Evolutionary conservation across 2,329 filamentous ascomycete species (phyloP).

Genomic region (Mycocentrospora acerina): DNA sequence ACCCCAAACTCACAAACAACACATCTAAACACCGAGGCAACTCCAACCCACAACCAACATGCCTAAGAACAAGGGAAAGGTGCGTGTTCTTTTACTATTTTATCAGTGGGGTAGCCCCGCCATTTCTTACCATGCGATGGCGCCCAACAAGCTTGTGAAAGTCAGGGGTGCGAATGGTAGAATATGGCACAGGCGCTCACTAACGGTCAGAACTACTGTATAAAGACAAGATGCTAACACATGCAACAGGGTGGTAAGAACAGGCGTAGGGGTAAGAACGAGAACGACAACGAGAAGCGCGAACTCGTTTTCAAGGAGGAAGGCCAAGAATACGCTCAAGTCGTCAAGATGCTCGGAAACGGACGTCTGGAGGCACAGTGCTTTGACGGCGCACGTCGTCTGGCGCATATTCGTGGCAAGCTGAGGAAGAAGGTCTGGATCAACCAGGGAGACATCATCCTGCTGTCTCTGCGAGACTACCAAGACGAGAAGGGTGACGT

Average conservation of each 20-base stretch:
- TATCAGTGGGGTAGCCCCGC: slow-evolving; percentile 24
- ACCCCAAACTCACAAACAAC: slow-evolving; percentile 8
- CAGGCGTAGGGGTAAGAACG: slow-evolving; percentile 96
- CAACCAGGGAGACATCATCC: slow-evolving; percentile 87
- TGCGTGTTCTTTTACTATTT: slow-evolving; percentile 46
- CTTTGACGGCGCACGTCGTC: slow-evolving; percentile 89
- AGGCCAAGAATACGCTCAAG: slow-evolving; percentile 87
- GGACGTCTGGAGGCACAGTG: slow-evolving; percentile 89
- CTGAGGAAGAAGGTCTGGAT: slow-evolving; percentile 96
- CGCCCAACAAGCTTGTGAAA: slow-evolving; percentile 21
- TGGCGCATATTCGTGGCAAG: slow-evolving; percentile 89
- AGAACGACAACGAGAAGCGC: slow-evolving; percentile 94
- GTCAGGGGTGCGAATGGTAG: too few species aligned
- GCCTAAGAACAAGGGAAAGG: slow-evolving; percentile 99
- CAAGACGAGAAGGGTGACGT: slow-evolving; percentile 93
- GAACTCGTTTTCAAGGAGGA: slow-evolving; percentile 99
- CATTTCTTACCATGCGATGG: slow-evolving; percentile 10
- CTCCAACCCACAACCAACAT: slow-evolving; percentile 56
- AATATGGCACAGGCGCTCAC: too few species aligned
- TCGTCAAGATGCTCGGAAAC: slow-evolving; percentile 95
- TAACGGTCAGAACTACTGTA: slow-evolving; percentile 6
- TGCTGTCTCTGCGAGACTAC: slow-evolving; percentile 77
- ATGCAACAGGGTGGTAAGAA: slow-evolving; percentile 85
- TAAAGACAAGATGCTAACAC: slow-evolving; percentile 14
- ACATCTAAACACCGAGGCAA: slow-evolving; percentile 6